Conservation (phyloP, 192 early-diverging fungal genomes). For the Entomortierella beljakovae region DNA sequence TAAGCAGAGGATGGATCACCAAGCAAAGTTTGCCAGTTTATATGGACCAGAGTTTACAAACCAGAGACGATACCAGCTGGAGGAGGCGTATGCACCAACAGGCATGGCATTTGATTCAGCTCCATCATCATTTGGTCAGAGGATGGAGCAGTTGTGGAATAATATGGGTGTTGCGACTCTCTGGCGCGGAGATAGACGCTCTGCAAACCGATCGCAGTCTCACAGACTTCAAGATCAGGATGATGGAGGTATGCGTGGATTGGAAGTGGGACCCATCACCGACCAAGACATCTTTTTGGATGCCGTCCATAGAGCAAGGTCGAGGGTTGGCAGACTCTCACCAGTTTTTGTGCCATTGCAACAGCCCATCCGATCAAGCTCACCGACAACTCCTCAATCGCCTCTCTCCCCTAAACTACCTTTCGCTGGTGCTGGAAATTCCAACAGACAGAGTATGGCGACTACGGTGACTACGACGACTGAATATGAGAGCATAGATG, state of each 20-base stretch:
- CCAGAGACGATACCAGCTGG: background rate
- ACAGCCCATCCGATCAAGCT: conserved; percentile 20
- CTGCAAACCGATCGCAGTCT: conserved; percentile 19
- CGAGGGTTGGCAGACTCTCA: conserved; percentile 29
- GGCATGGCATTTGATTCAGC: conserved; percentile 35
- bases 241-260: conserved; percentile 9
- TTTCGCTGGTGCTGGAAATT: conserved; percentile 6
- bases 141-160: conserved; percentile 22
- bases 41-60: conserved; percentile 13
- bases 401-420: conserved; percentile 7
- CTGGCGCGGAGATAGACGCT: conserved; percentile 10
- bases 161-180: conserved; percentile 3
- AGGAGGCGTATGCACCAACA: conserved; percentile 29
- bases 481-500: conserved; percentile 1
- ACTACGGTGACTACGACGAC: background rate
- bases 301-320: conserved; percentile 45
- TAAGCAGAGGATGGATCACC: background rate
- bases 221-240: conserved; percentile 26
- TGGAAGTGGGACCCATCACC: conserved; percentile 11
- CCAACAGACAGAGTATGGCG: background rate
- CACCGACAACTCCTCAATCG: conserved; percentile 29
- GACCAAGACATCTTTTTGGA: conserved; percentile 53
- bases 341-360: conserved; percentile 39
- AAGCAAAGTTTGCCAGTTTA: conserved; percentile 7
- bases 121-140: conserved; percentile 23